These are phyloP conservation scores for Dendrostoma leiphaemia DNA, from an alignment of 2,329 filamentous ascomycete species.

Conservation along the genomic window DNA sequence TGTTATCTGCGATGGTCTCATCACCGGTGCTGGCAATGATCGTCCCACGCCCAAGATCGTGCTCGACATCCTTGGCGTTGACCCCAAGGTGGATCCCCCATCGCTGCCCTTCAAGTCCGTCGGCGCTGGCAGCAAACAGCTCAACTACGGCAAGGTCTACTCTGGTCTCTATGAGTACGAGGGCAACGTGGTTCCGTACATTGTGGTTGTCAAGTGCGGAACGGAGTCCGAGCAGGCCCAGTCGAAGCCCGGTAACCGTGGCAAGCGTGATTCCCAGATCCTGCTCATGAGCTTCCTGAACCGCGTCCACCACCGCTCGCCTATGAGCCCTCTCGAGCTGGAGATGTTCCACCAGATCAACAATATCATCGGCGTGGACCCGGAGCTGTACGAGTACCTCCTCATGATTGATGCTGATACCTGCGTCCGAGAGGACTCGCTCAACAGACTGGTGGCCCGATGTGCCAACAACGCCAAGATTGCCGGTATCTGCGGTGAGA, in stretches of 20 bases:
- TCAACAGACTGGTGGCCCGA: constrained; percentile 88
- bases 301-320: constrained; percentile 87
- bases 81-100: constrained; percentile 93
- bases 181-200: constrained; percentile 93
- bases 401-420: constrained; percentile 99
- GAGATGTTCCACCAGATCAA: constrained; percentile 99
- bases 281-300: constrained; percentile 97
- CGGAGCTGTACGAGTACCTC: constrained; percentile 94
- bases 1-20: constrained; percentile 95
- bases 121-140: constrained; percentile 82
- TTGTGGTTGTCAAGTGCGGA: constrained; percentile 95
- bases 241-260: constrained; percentile 93
- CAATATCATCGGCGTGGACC: constrained; percentile 97
- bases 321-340: constrained; percentile 93
- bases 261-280: constrained; percentile 97
- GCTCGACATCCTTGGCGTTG: constrained; percentile 92
- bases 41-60: constrained; percentile 97
- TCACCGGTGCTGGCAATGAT: constrained; percentile 94
- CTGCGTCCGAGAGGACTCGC: constrained; percentile 83
- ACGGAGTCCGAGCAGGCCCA: constrained; percentile 93
- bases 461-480: constrained; percentile 95
- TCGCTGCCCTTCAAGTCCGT: constrained; percentile 93
- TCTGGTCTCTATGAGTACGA: constrained; percentile 97
- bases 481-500: constrained; percentile 96
- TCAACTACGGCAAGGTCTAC: constrained; percentile 98